A percentile compares a stretch with the other conserved stretches of the same genome.
Conservation (phyloP, 1,139 yeast species). For the Sugiyamaella novakii region DNA sequence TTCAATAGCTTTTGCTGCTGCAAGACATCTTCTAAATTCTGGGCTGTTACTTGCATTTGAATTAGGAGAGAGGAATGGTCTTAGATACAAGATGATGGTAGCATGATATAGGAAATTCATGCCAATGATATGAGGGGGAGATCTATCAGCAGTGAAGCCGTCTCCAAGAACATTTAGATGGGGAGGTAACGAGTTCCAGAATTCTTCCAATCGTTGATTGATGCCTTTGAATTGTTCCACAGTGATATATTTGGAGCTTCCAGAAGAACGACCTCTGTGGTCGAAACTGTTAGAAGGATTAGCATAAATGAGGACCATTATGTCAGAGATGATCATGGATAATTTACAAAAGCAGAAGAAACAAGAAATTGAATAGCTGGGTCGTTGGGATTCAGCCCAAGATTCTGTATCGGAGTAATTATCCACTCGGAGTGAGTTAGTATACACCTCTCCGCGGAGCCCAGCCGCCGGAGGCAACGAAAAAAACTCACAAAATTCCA, state of each 20-base stretch:
- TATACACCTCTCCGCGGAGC: not conserved
- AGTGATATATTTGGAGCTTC: constrained; percentile 16
- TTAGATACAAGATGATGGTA: constrained; percentile 16
- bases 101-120: constrained; percentile 22
- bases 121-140: constrained; percentile 19
- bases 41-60: constrained; percentile 12
- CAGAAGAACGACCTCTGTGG: constrained; percentile 4
- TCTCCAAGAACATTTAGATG: constrained; percentile 22
- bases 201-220: constrained; percentile 9
- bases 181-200: constrained; percentile 18
- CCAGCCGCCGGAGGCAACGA: constrained; percentile 1
- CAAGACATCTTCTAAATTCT: constrained; percentile 18
- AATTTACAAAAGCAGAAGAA: constrained; percentile 15
- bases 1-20: constrained; percentile 22
- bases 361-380: constrained; percentile 16
- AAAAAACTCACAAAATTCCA: constrained; percentile 16
- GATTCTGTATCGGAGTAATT: constrained; percentile 16
- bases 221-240: constrained; percentile 16
- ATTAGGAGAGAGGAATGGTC: constrained; percentile 14
- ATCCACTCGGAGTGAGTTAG: constrained; percentile 7
- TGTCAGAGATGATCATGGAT: constrained; percentile 20
- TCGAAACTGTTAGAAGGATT: constrained; percentile 18
- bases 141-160: constrained; percentile 20
- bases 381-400: constrained; percentile 16
- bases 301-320: constrained; percentile 20